A percentile compares a stretch with the other conserved stretches of the same genome.
phyloP scores from a whole-genome alignment of 169 alveolate genomes.

The Eimeria sp. region DNA sequence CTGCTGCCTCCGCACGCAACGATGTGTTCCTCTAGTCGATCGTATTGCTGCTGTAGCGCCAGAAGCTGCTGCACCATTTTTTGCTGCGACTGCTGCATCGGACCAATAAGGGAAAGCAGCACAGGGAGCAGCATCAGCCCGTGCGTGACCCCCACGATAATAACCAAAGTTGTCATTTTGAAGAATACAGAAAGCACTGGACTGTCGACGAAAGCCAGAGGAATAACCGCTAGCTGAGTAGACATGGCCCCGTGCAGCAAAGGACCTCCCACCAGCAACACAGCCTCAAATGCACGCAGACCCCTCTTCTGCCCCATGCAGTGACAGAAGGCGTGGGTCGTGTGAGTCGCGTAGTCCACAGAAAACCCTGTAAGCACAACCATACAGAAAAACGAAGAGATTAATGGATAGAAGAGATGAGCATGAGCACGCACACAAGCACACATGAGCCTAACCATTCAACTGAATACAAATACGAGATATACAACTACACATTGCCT shows the following conservation, averaged over 20 bases:
- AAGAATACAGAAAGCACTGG: conserved; percentile 89
- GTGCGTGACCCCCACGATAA: conserved; percentile 79
- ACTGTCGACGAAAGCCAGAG: conserved; percentile 88
- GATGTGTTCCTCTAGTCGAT: conserved; percentile 35
- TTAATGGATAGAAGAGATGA: not conserved
- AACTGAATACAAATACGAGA: not conserved
- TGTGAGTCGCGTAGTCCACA: conserved; percentile 91
- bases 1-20: conserved; percentile 73
- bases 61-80: conserved; percentile 36
- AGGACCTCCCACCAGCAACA: conserved; percentile 91
- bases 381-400: not conserved
- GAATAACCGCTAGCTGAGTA: conserved; percentile 89
- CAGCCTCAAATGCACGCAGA: conserved; percentile 90
- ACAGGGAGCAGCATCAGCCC: conserved; percentile 83
- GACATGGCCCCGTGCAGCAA: conserved; percentile 91
- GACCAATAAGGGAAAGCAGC: conserved; percentile 83
- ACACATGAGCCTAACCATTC: not conserved
- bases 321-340: conserved; percentile 91
- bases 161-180: conserved; percentile 90
- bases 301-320: conserved; percentile 89
- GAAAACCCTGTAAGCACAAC: conserved; percentile 85
- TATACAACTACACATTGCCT: not conserved
- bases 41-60: conserved; percentile 50
- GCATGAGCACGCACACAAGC: not conserved
- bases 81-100: conserved; percentile 70